Base-by-base conservation (phyloP, 1,284 basidiomycete species). In the Bjerkandera adusta region DNA sequence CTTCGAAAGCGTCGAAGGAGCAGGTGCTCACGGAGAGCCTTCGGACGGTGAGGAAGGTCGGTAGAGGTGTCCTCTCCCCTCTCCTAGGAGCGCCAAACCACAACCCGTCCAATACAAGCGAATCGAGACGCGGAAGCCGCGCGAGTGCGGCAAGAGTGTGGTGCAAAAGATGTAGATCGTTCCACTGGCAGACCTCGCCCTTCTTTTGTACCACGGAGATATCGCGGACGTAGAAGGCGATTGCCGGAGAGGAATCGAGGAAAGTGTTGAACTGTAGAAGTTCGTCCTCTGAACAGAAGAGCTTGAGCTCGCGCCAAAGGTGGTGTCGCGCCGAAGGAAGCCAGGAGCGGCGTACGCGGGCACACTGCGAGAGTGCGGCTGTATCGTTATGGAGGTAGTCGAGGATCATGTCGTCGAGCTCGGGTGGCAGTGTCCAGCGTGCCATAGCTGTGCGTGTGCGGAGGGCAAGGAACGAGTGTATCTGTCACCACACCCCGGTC, bases 391-490 rank as follows among this genome's bases (percentile, higher is more conserved):
- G 36, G 3, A 53, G 43, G 33, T 43, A 24, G 33, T 53, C 52
- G 15, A 53, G 21, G n/a, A 53, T 44, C 33, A 48, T 12, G 40
- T 53, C 52, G 34, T 47, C 43, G 12, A 47, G 33, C 29, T 51
- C 52, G n/a, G 43, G 12, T 13, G 52, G 52, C 4, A 53, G 35
- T 7, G 25, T 45, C 46, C 46, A 48, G 13, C 21, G 7, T 11
- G 32, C 24, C 46, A 42, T 38, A 5, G 37, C 10, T 13, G 15
- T 27, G 15, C 36, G 45, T 39, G 36, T 81, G n/a, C n/a, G n/a
- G n/a, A n/a, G n/a, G n/a, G n/a, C n/a, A n/a, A n/a, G n/a, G n/a
- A n/a, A n/a, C n/a, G n/a, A n/a, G n/a, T n/a, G n/a, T n/a, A n/a
- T n/a, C n/a, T n/a, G n/a, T n/a, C n/a, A n/a, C n/a, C n/a, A n/a